Percentiles rank a stretch among this genome's conserved stretches.
phyloP scores from a whole-genome alignment of 2,329 filamentous ascomycete genomes.

The Colletotrichum sp. region DNA sequence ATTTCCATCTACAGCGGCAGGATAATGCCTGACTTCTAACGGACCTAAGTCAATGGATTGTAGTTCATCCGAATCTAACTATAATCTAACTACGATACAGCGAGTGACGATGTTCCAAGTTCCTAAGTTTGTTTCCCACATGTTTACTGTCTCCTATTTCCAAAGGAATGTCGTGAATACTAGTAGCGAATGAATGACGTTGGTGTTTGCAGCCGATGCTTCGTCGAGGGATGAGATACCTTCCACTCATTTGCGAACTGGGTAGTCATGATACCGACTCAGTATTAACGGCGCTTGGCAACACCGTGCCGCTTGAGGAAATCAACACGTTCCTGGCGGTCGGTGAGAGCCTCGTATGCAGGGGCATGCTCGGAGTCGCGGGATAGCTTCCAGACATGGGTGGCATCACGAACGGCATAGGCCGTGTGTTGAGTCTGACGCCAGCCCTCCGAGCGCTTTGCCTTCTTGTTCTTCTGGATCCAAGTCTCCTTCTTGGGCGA shows the following conservation, averaged over 20 bases:
- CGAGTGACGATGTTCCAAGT: neutral
- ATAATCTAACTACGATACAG: neutral
- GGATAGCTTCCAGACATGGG: neutral
- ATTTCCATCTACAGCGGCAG: neutral
- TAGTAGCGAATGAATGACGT: neutral
- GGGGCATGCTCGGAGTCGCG: neutral
- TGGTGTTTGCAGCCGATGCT: neutral
- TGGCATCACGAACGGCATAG: neutral
- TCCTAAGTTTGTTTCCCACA: accelerated
- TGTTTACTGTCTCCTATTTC: neutral
- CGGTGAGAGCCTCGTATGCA: neutral
- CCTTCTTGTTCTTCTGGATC: neutral
- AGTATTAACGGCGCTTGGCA: neutral
- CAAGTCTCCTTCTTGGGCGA: neutral
- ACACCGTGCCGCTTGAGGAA: neutral
- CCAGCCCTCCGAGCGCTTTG: neutral
- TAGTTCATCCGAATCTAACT: neutral
- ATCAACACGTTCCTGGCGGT: neutral
- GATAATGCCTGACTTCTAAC: neutral
- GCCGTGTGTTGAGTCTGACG: neutral
- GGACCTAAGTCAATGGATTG: neutral
- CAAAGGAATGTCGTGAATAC: neutral
- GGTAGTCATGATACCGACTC: neutral
- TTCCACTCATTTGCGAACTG: neutral
- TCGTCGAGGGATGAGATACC: accelerated